phyloP scores from a whole-genome alignment of 768 basidiomycete species.

The Fomitopsis serialis region DNA sequence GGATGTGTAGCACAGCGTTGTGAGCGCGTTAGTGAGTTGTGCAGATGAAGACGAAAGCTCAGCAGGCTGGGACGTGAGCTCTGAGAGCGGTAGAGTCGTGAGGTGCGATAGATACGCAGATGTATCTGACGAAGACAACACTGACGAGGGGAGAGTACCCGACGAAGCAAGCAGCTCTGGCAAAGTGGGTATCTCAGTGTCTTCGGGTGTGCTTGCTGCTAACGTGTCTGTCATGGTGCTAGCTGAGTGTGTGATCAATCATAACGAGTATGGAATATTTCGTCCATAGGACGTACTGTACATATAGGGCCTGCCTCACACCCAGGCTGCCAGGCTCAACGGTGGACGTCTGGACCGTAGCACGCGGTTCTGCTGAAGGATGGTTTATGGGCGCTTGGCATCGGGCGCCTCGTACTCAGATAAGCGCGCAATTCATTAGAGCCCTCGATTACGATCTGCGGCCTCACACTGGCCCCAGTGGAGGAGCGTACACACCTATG shows the following conservation, averaged over 20 bases:
- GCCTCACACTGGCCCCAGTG: too few relatives aligned
- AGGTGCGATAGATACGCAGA: slow-evolving; percentile 59
- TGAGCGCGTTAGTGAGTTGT: slow-evolving; percentile 84
- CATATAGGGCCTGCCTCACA: too few relatives aligned
- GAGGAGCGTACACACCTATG: too few relatives aligned
- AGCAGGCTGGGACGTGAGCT: slow-evolving; percentile 70
- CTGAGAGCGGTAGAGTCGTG: slow-evolving; percentile 57
- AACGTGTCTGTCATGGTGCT: not conserved
- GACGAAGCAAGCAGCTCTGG: slow-evolving; percentile 17
- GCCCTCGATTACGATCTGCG: too few relatives aligned
- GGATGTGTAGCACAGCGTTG: slow-evolving; percentile 84
- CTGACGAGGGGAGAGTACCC: slow-evolving; percentile 11
- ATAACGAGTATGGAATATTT: too few relatives aligned
- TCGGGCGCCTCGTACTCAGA: too few relatives aligned
- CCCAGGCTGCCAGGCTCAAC: too few relatives aligned
- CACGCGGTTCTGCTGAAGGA: too few relatives aligned
- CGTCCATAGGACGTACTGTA: too few relatives aligned
- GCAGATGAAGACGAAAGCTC: slow-evolving; percentile 78
- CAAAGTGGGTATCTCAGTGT: slow-evolving; percentile 10
- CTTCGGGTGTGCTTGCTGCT: not conserved
- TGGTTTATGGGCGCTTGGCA: too few relatives aligned
- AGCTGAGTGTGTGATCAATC: not conserved
- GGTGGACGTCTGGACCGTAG: too few relatives aligned
- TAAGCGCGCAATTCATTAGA: too few relatives aligned
- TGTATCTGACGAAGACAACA: slow-evolving; percentile 16